A percentile compares a stretch with the other conserved stretches of the same genome.
Conservation (phyloP, 176 grass and related monocot genomes). For the Juncus inflexus region DNA sequence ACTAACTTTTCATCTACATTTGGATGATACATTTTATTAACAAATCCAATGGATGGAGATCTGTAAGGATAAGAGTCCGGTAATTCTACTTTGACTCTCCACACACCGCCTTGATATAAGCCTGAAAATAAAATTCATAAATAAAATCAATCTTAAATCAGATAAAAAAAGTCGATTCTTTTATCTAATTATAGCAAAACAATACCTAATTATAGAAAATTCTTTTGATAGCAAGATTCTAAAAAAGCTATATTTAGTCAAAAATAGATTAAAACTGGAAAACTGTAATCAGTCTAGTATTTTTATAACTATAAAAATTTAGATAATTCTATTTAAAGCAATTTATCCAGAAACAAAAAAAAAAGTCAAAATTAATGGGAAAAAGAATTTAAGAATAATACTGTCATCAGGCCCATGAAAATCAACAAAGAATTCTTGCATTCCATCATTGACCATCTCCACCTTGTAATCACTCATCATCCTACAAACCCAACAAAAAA, state of each 20-base stretch:
- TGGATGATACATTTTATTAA: constrained; percentile 55
- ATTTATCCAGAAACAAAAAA: no score
- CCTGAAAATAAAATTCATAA: constrained; percentile 24
- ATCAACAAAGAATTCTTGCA: constrained; percentile 56
- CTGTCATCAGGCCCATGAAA: constrained; percentile 53
- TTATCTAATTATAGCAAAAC: not conserved
- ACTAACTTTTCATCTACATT: constrained; percentile 60
- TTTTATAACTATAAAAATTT: no score
- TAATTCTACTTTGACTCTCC: constrained; percentile 46
- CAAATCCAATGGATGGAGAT: constrained; percentile 53
- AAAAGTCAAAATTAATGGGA: no score
- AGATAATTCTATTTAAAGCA: no score
- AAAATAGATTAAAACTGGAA: no score
- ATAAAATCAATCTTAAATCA: not conserved
- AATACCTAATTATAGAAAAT: not conserved
- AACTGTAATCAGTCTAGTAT: no score
- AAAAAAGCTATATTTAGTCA: no score
- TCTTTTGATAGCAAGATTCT: no score
- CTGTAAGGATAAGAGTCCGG: constrained; percentile 57
- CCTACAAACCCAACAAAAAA: constrained; percentile 21
- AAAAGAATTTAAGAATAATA: constrained; percentile 2
- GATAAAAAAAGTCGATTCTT: not conserved
- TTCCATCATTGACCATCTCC: constrained; percentile 53
- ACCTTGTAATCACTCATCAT: constrained; percentile 74
- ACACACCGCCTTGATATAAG: constrained; percentile 53